Evolutionary conservation across 192 early-diverging fungal species (phyloP).

Genomic region (Linnemannia exigua): DNA sequence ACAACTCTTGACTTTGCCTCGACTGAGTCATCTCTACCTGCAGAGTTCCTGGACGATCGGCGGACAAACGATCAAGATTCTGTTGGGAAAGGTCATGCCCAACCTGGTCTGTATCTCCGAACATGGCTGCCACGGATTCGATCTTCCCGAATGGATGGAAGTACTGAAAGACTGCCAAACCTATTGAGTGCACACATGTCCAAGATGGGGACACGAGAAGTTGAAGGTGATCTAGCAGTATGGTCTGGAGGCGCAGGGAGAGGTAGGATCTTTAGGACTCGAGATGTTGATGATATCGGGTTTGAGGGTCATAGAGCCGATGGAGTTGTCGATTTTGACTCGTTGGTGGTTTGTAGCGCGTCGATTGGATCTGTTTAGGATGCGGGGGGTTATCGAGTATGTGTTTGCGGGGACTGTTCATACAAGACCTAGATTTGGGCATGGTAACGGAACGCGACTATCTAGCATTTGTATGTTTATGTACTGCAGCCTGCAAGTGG

Average conservation of each 20-base stretch:
- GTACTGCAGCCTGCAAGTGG: too few relatives aligned
- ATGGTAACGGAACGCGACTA: too few relatives aligned
- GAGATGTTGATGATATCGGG: background rate
- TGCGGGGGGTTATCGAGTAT: background rate
- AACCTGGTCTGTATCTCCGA: conserved; percentile 10
- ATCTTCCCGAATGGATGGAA: conserved; percentile 14
- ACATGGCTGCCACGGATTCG: background rate
- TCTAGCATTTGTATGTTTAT: too few relatives aligned
- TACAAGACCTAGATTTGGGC: background rate
- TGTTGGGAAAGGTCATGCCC: conserved; percentile 6
- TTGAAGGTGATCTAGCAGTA: background rate
- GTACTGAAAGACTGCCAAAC: background rate
- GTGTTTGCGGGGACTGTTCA: background rate
- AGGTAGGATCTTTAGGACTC: background rate
- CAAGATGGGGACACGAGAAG: background rate
- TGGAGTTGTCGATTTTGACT: background rate
- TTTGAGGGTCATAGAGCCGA: background rate
- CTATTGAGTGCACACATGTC: background rate
- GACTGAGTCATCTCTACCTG: background rate
- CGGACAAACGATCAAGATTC: background rate
- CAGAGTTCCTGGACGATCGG: background rate
- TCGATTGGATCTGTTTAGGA: background rate
- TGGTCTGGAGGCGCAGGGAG: background rate
- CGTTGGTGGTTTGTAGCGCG: background rate
- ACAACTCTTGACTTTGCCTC: background rate